Base-by-base conservation (phyloP, 2,329 filamentous ascomycete genomes). In the Cephalotrichum gorgonifer region DNA sequence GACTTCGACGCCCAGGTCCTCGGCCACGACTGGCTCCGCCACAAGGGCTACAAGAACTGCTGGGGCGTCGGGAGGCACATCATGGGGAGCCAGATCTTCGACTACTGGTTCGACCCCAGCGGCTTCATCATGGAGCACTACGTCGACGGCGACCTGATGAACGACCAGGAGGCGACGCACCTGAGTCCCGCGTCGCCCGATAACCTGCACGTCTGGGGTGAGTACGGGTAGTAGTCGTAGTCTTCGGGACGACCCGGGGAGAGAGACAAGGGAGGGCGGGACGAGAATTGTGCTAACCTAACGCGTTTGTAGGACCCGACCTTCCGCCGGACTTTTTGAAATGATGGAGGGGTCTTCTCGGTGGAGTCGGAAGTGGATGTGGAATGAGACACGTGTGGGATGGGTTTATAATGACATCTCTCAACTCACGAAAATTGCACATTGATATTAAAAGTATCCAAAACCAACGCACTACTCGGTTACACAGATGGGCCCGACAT, bases 11-110 rank as follows among this genome's bases (percentile, higher is more conserved):
- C 78, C 4, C 83, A 87, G 67, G 70, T 78, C 28, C 67, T 87
- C 3, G 84, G 84, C 1, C 84, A 88, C 63, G 75, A 84, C 57
- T 86, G 81, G 79, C 65, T 88, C 53, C 69, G 69, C 2, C 66
- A 76, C 53, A 77, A 80, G 60, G 78, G 76, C 2, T 84, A 84
- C 59, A 73, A 72, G 56, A 76, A 72, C 55, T 81, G 81, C 53
- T 88, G 84, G 84, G 84, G 84, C 2, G 76, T 88, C 0, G 84
- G 84, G 0, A 64, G 84, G 47, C 83, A 87, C 66, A 74, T 86
- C 22, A 70, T 86, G 56, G 83, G 83, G 4, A 79, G 74, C 53
- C 83, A 86, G 64, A 78, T 87, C 47, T 88, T 87, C 55, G 59
- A 62, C 44, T 62, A 62, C 50, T 62, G 59, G 58, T 60, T 77